Evolutionary conservation across 805 yeast genomes (phyloP).

Genomic region (Kurtzmaniella cleridarum): DNA sequence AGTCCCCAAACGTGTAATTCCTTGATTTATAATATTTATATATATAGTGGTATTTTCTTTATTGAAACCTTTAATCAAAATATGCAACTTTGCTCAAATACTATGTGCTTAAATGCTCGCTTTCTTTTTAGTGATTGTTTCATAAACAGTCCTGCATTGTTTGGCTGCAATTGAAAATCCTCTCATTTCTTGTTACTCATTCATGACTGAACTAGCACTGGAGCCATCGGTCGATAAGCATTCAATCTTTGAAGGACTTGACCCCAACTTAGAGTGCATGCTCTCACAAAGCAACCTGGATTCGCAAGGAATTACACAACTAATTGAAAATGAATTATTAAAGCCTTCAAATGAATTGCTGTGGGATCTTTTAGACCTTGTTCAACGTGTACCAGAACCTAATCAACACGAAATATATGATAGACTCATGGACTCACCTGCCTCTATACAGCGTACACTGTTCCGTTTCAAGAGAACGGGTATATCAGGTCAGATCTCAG

Average conservation of each 20-base stretch:
- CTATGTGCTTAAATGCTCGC: not conserved
- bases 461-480: conserved; percentile 71
- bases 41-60: no score
- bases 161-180: no score
- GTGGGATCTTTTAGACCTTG: conserved; percentile 65
- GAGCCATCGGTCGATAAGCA: no score
- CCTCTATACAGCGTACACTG: conserved; percentile 55
- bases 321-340: conserved; percentile 38
- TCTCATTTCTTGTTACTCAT: no score
- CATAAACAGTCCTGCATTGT: not conserved
- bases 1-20: no score
- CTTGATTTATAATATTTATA: no score
- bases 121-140: not conserved
- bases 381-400: conserved; percentile 53
- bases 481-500: conserved; percentile 60
- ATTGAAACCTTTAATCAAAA: no score
- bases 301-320: conserved; percentile 2
- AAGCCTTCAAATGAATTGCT: conserved; percentile 60
- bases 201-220: no score
- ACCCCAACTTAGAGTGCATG: not conserved
- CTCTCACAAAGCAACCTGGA: not conserved
- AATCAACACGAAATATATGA: conserved; percentile 34
- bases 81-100: not conserved
- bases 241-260: conserved; percentile 3
- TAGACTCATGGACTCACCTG: conserved; percentile 54